Evolutionary conservation across 169 alveolate genomes (phyloP), one percentile per base, ranked within the genome.

Genomic region (Plasmodium fragile): DNA sequence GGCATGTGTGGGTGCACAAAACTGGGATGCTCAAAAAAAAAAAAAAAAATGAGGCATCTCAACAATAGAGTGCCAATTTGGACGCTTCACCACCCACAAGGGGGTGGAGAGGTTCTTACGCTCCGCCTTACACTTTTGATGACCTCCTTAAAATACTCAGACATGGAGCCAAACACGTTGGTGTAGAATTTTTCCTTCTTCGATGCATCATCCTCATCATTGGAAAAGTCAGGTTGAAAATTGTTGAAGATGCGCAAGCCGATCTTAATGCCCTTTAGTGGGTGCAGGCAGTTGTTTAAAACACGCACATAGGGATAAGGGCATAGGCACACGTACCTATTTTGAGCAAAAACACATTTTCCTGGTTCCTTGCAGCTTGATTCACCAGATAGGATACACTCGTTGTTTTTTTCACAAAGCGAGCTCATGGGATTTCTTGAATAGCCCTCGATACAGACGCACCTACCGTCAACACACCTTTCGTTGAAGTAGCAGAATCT

Each of bases 391-490:
- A 80, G 5, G 39, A 91, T 32, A 55, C 94, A 91, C 73, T 91
- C 94, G 59, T 91, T 91, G 71, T 80, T 80, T 80, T 91, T 65
- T 71, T 91, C 94, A 39, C 94, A 91, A 28, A 91, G 36, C 41
- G 75, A 80, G 80, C 94, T 91, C 92, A 91, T 91, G 2, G 94
- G 94, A 81, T 91, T 79, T 80, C 94, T 91, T 69, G 83, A 79
- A 53, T 91, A 91, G 2, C 94, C 94, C 1, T 77, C 80, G 82
- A 91, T 79, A 25, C 94, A 91, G 39, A 80, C 92, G 49, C 94
- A 91, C 71, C 70, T 69, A 1, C 94, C 94, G 75, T 91, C 39
- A 41, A 91, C 39, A 22, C 94, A 91, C 82, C 71, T 55, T 91
- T 91, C 94, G 75, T 91, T 91, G 32, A 69, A 6, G 55, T 79